Evolutionary conservation across 352 stramenopile genomes (phyloP).

Genomic region (Phytophthora kernoviae): DNA sequence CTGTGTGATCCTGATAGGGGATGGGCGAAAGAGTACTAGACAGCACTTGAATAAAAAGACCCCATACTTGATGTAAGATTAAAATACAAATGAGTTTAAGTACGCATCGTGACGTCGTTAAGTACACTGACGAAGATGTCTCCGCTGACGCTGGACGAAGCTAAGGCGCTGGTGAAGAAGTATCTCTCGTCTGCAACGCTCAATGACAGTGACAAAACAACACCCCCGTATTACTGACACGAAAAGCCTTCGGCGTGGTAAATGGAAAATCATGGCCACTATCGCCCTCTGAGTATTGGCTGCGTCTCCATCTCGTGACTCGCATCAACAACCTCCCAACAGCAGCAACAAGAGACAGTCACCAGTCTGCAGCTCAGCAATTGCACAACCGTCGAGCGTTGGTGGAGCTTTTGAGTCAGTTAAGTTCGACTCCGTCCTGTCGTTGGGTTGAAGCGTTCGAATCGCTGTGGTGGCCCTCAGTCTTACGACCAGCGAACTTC

Average conservation of each 20-base stretch:
- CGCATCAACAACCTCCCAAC: no score
- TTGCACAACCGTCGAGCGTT: slow-evolving; percentile 15
- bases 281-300: slow-evolving; percentile 6
- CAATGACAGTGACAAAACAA: not conserved
- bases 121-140: not conserved
- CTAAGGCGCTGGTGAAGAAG: slow-evolving; percentile 21
- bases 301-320: not conserved
- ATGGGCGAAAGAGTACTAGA: no score
- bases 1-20: no score
- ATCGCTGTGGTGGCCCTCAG: slow-evolving; percentile 22
- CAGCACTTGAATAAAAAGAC: no score
- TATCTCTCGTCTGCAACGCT: slow-evolving; percentile 10
- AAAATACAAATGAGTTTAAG: no score
- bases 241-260: slow-evolving; percentile 5
- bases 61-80: slow-evolving; percentile 3
- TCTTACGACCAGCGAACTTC: slow-evolving; percentile 13
- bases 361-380: slow-evolving; percentile 7
- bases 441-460: slow-evolving; percentile 24
- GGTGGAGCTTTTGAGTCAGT: slow-evolving; percentile 24
- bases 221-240: slow-evolving; percentile 1
- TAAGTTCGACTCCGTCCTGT: slow-evolving; percentile 15
- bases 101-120: not conserved
- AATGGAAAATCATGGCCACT: slow-evolving; percentile 16
- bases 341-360: not conserved
- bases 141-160: not conserved